A percentile compares a stretch with the other conserved stretches of the same genome.
phyloP scores from a whole-genome alignment of 345 rosid species.

The Lepidium didymum region DNA sequence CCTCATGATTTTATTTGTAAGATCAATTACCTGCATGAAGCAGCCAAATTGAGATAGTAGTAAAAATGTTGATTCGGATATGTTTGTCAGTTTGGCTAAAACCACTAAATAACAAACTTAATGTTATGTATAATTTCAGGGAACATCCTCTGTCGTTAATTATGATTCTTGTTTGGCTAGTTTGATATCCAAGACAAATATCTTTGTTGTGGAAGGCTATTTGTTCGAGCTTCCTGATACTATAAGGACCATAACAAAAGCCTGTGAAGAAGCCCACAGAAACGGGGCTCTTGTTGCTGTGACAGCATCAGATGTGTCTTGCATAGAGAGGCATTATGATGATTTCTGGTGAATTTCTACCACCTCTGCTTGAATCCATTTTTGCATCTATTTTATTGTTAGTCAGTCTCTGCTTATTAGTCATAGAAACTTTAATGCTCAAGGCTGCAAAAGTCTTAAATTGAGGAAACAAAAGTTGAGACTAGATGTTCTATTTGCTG shows the following conservation, averaged over 20 bases:
- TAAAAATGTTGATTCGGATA: not conserved
- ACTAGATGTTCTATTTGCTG: not conserved
- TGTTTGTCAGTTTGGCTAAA: not conserved
- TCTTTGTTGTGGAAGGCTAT: slow-evolving; percentile 89
- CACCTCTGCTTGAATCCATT: not conserved
- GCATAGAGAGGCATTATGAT: slow-evolving; percentile 89
- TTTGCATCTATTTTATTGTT: not conserved
- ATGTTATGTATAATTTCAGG: slow-evolving; percentile 39
- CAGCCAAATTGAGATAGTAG: not conserved
- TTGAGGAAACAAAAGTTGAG: not conserved
- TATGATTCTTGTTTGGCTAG: slow-evolving; percentile 72
- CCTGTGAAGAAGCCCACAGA: slow-evolving; percentile 80
- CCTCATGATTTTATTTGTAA: not conserved
- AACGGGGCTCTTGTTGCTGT: slow-evolving; percentile 80
- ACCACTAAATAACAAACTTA: not conserved
- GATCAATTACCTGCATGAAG: not conserved
- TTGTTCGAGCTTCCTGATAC: slow-evolving; percentile 91
- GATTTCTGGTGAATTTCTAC: slow-evolving; percentile 64
- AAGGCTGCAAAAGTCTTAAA: not conserved
- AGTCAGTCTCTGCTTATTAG: not conserved
- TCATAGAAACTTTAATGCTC: not conserved
- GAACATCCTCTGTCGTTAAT: slow-evolving; percentile 71
- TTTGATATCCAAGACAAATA: slow-evolving; percentile 61
- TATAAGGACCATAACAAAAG: slow-evolving; percentile 65
- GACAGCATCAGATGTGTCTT: slow-evolving; percentile 89